Conservation (phyloP, 1,284 basidiomycete genomes). For the Marasmius sp. region DNA sequence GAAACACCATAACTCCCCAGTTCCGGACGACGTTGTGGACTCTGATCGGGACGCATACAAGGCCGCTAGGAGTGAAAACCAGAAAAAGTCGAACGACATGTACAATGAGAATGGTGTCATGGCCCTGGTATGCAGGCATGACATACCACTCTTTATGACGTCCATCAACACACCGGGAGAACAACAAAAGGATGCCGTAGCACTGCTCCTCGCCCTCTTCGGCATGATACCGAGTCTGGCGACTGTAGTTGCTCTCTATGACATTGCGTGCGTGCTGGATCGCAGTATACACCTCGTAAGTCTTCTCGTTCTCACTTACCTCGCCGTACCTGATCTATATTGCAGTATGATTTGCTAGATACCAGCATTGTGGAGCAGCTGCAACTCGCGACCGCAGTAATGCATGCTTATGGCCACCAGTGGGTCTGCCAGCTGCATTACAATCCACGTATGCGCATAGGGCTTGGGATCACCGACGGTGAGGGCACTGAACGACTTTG, state of each 20-base stretch:
- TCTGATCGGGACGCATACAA: too few species aligned
- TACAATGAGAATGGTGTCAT: neutral
- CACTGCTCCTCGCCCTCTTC: too few species aligned
- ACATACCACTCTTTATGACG: neutral
- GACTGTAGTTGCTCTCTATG: too few species aligned
- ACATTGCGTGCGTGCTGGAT: too few species aligned
- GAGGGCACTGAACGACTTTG: neutral
- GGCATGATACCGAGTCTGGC: too few species aligned
- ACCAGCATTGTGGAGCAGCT: too few species aligned
- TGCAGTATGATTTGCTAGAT: too few species aligned
- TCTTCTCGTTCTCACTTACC: too few species aligned
- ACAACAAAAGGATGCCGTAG: too few species aligned
- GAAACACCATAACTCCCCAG: neutral
- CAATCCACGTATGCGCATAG: neutral
- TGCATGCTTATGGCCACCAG: neutral
- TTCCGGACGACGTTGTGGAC: neutral
- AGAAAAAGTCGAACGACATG: neutral
- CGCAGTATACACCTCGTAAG: too few species aligned
- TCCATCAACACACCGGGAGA: neutral
- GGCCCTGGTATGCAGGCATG: neutral
- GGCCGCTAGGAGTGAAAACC: neutral
- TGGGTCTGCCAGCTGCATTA: too few species aligned
- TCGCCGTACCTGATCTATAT: too few species aligned
- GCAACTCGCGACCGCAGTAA: neutral
- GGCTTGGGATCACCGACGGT: neutral